phyloP scores from a whole-genome alignment of 495 filamentous ascomycete genomes.

The Hypoxylon perforatum region DNA sequence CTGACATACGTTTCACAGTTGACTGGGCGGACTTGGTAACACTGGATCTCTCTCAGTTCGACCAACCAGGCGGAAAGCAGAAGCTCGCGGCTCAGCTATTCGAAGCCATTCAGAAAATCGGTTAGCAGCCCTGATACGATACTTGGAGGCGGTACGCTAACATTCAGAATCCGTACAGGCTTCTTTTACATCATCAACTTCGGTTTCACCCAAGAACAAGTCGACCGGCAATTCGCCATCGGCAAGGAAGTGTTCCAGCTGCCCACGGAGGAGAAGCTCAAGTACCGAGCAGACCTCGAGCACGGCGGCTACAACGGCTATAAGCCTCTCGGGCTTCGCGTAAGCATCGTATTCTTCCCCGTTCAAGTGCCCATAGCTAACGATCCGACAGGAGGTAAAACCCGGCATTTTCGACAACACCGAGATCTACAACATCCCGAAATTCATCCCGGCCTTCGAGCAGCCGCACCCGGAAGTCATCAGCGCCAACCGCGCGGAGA shows the following conservation, averaged over 20 bases:
- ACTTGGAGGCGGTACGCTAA: no score
- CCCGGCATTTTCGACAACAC: conserved; percentile 59
- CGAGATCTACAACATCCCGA: conserved; percentile 64
- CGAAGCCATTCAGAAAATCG: conserved; percentile 67
- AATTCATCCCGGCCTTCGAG: conserved; percentile 56
- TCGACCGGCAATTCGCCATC: conserved; percentile 70
- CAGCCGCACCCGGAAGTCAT: conserved; percentile 45
- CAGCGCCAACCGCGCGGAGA: conserved; percentile 49
- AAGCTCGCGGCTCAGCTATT: conserved; percentile 65
- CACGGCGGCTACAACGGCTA: conserved; percentile 49
- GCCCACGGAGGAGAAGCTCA: conserved; percentile 59
- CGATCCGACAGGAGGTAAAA: conserved; percentile 45
- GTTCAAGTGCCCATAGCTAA: conserved; percentile 33
- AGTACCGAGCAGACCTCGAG: conserved; percentile 46
- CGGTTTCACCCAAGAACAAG: conserved; percentile 66
- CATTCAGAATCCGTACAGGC: no score
- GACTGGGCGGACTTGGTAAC: conserved; percentile 69
- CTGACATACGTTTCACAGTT: no score
- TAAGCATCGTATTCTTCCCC: conserved; percentile 8
- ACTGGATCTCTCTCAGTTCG: conserved; percentile 65
- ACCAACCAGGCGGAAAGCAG: conserved; percentile 65
- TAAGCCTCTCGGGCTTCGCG: conserved; percentile 46
- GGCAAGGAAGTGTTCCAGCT: conserved; percentile 67
- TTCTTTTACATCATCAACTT: conserved; percentile 73
- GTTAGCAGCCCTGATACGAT: no score